Conservation (phyloP, 768 basidiomycete species). For the Tephrocybe sp. region DNA sequence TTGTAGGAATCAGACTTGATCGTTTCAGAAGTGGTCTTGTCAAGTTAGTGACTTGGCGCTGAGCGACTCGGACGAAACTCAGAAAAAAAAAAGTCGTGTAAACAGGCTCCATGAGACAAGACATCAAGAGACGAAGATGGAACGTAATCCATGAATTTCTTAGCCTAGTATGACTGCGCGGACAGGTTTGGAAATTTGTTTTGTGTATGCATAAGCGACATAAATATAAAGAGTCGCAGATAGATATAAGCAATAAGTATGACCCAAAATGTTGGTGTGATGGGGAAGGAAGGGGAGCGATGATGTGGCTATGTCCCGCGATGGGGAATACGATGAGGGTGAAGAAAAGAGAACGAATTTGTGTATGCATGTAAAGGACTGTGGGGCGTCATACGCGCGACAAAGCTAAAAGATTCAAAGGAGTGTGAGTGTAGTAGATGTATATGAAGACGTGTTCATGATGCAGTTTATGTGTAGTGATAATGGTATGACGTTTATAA, state of each 20-base stretch:
- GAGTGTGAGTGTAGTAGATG: slow-evolving; percentile 15
- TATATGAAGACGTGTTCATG: no score
- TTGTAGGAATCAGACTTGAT: no score
- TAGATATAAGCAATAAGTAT: slow-evolving; percentile 12
- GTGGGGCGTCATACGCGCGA: slow-evolving; percentile 10
- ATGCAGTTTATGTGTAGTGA: slow-evolving; percentile 1
- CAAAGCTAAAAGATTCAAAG: slow-evolving; percentile 8
- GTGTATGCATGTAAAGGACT: slow-evolving; percentile 11
- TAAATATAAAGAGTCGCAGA: neutral
- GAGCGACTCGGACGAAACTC: no score
- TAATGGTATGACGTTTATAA: neutral
- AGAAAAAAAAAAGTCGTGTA: no score
- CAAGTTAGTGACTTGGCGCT: no score
- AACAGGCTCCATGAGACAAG: no score
- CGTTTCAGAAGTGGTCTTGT: no score
- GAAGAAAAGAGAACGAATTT: neutral
- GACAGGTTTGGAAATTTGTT: no score
- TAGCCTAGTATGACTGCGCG: no score
- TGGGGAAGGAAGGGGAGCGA: neutral
- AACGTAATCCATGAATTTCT: no score
- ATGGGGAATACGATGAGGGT: neutral
- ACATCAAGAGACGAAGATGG: no score
- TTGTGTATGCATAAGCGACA: no score
- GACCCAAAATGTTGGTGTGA: neutral
- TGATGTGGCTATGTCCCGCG: neutral